Conservation (phyloP, 495 filamentous ascomycete species). For the Penicillium salamii region DNA sequence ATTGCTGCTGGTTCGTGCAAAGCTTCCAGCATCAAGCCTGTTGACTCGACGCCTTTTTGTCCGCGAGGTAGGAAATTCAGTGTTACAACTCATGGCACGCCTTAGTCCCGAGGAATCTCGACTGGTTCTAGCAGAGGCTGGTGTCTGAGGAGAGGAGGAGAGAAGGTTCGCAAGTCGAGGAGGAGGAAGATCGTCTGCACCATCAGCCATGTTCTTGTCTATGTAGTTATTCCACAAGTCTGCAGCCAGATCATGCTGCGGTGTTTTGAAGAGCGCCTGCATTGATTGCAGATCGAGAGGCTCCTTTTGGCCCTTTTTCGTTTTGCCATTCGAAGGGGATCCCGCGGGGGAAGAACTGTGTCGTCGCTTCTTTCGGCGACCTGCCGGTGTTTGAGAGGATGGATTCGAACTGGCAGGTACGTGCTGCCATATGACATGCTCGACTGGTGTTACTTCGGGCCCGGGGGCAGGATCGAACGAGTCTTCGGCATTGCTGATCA, state of each 20-base stretch:
- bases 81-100: slow-evolving; percentile 72
- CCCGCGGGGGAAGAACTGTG: slow-evolving; percentile 79
- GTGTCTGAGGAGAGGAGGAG: slow-evolving; percentile 68
- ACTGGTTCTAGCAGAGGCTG: slow-evolving; percentile 38
- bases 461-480: slow-evolving; percentile 39
- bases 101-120: slow-evolving; percentile 54
- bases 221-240: slow-evolving; percentile 87
- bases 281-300: slow-evolving; percentile 50
- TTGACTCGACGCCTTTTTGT: slow-evolving; percentile 51
- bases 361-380: slow-evolving; percentile 64
- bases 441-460: slow-evolving; percentile 60
- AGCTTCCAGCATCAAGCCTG: slow-evolving; percentile 36
- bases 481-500: slow-evolving; percentile 71
- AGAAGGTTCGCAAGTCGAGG: slow-evolving; percentile 61
- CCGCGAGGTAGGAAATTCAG: slow-evolving; percentile 53
- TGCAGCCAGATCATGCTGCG: slow-evolving; percentile 74
- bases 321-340: slow-evolving; percentile 57
- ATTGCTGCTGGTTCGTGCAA: slow-evolving; percentile 51
- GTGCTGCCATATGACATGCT: slow-evolving; percentile 71
- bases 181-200: slow-evolving; percentile 39
- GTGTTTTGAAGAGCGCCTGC: slow-evolving; percentile 62
- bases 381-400: slow-evolving; percentile 46
- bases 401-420: slow-evolving; percentile 46
- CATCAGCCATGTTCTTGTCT: slow-evolving; percentile 42
- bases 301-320: slow-evolving; percentile 39